Percentiles rank a stretch among this genome's conserved stretches.
phyloP scores from a whole-genome alignment of 2,329 filamentous ascomycete genomes.

The Aspergillus versicolor region DNA sequence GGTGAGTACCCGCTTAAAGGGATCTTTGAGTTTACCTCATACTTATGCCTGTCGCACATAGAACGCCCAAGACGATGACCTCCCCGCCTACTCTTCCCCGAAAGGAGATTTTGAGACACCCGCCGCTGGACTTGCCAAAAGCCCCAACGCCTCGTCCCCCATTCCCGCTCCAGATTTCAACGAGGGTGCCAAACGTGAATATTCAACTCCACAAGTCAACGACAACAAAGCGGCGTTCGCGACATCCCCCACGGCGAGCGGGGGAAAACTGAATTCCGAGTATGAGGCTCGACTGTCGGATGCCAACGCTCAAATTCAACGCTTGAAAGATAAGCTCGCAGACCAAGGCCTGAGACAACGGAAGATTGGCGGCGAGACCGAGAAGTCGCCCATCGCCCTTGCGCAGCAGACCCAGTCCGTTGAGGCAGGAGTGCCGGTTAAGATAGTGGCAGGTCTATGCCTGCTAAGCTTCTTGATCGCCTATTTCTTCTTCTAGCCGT shows the following conservation, averaged over 20 bases:
- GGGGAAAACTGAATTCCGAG: constrained; percentile 57
- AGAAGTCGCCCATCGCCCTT: constrained; percentile 50
- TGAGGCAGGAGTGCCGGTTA: constrained; percentile 76
- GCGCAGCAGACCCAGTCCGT: constrained; percentile 55
- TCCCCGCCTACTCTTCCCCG: constrained; percentile 58
- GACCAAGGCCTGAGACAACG: constrained; percentile 76
- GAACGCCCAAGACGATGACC: constrained; percentile 43
- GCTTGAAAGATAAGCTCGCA: constrained; percentile 62
- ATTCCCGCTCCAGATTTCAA: constrained; percentile 37
- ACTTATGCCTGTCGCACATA: constrained; percentile 18
- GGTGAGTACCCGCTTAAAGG: constrained; percentile 25
- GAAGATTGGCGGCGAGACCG: constrained; percentile 61
- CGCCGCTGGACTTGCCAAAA: constrained; percentile 43
- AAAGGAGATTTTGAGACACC: constrained; percentile 50
- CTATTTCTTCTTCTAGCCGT: constrained; percentile 86
- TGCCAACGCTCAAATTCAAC: constrained; percentile 70
- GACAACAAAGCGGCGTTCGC: constrained; percentile 36
- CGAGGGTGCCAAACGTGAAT: constrained; percentile 37
- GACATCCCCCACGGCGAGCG: constrained; percentile 50
- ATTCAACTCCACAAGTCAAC: constrained; percentile 39
- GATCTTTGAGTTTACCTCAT: not conserved
- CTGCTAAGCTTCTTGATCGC: constrained; percentile 89
- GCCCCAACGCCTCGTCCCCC: constrained; percentile 33
- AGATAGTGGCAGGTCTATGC: constrained; percentile 79
- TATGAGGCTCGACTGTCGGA: constrained; percentile 71